These are phyloP conservation scores for Dactylonectria macrodidyma DNA, from an alignment of 2,329 filamentous ascomycete species.

Conservation along the genomic window DNA sequence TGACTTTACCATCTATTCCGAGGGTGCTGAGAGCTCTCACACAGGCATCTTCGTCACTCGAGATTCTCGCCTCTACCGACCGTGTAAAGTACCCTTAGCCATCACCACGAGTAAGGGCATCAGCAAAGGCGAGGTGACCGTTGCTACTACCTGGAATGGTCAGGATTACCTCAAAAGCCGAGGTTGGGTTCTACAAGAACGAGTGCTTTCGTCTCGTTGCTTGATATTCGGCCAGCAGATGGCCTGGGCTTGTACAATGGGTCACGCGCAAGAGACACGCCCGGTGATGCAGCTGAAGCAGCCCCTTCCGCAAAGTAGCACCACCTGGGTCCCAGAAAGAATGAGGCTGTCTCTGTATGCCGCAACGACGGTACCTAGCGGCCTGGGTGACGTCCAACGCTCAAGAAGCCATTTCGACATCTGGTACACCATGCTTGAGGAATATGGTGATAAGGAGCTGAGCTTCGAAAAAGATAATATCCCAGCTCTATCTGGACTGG, in stretches of 20 bases:
- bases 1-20: slow-evolving; percentile 35
- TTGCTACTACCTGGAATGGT: slow-evolving; percentile 23
- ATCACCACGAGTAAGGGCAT: neutral
- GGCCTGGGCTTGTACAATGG: slow-evolving; percentile 30
- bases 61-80: slow-evolving; percentile 21
- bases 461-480: slow-evolving; percentile 19
- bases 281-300: slow-evolving; percentile 1
- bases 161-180: slow-evolving; percentile 31
- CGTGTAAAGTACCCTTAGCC: slow-evolving; percentile 22
- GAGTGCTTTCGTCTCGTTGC: slow-evolving; percentile 28
- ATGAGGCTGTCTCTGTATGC: slow-evolving; percentile 14
- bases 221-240: slow-evolving; percentile 33
- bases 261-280: slow-evolving; percentile 28
- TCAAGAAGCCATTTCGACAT: slow-evolving; percentile 12
- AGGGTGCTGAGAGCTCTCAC: slow-evolving; percentile 25
- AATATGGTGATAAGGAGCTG: slow-evolving; percentile 30
- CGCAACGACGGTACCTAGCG: neutral
- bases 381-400: neutral
- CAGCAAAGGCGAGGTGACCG: slow-evolving; percentile 13
- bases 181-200: slow-evolving; percentile 33
- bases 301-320: neutral
- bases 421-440: slow-evolving; percentile 31
- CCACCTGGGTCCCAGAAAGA: slow-evolving; percentile 2
- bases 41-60: slow-evolving; percentile 26
- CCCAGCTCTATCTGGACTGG: slow-evolving; percentile 23